These are phyloP conservation scores for Limtongia smithiae DNA, from an alignment of 805 yeast species.

Conservation along the genomic window DNA sequence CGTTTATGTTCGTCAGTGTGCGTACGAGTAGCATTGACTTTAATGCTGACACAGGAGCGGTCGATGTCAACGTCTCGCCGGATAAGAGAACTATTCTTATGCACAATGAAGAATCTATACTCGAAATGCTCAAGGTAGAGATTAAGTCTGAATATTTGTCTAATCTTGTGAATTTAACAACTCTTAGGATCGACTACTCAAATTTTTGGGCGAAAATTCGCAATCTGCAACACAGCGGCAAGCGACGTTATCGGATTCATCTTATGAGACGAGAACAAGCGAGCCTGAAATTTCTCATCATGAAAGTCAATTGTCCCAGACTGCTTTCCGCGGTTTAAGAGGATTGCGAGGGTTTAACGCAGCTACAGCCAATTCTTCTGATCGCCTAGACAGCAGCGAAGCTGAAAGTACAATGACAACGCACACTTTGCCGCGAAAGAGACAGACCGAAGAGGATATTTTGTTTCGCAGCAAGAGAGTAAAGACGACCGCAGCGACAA, in stretches of 20 bases:
- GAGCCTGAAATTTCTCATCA: too few species aligned
- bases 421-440: neutral
- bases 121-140: conserved; percentile 46
- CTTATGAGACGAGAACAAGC: too few species aligned
- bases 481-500: too few species aligned
- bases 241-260: neutral
- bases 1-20: too few species aligned
- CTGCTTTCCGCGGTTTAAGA: too few species aligned
- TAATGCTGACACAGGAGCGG: conserved; percentile 11
- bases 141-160: neutral
- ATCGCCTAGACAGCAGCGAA: neutral
- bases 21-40: too few species aligned
- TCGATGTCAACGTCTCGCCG: conserved; percentile 89
- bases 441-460: neutral
- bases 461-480: neutral
- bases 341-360: too few species aligned
- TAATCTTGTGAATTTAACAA: neutral
- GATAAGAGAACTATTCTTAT: conserved; percentile 74
- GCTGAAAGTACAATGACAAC: neutral
- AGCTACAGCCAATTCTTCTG: too few species aligned
- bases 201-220: conserved; percentile 44
- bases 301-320: too few species aligned
- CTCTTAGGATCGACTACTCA: conserved; percentile 41
- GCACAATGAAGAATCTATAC: conserved; percentile 59
- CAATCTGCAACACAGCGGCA: conserved; percentile 30